Evolutionary conservation across 495 filamentous ascomycete species (phyloP).

Genomic region (Annulohypoxylon nitens): DNA sequence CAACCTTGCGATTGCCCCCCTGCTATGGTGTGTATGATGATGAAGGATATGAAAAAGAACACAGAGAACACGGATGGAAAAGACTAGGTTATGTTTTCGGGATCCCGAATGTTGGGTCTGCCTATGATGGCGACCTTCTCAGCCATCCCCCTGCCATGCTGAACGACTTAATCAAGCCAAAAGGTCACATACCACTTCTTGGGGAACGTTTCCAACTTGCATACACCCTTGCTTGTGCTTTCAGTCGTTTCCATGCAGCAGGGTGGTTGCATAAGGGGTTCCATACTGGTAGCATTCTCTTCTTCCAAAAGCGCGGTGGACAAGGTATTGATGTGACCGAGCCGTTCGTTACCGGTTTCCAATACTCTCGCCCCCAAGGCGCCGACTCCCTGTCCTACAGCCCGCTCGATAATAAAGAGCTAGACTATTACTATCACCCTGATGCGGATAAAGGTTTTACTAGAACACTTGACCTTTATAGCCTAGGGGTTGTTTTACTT

Average conservation of each 20-base stretch:
- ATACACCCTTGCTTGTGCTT: not conserved
- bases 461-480: conserved; percentile 8
- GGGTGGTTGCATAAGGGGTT: conserved; percentile 2
- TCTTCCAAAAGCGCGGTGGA: not conserved
- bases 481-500: conserved; percentile 4
- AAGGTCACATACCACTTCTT: not conserved
- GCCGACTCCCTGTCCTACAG: not conserved
- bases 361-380: not conserved
- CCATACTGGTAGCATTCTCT: conserved; percentile 1
- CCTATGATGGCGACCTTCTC: conserved; percentile 1
- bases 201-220: not conserved
- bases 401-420: not conserved
- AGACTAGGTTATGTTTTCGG: conserved; percentile 10
- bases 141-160: not conserved
- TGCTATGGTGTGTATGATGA: conserved; percentile 7
- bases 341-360: not conserved
- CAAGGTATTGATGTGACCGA: conserved; percentile 3
- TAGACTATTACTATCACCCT: not conserved
- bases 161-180: not conserved
- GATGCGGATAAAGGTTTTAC: not conserved
- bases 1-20: not conserved
- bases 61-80: not conserved
- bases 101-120: not conserved
- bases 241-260: not conserved
- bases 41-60: not conserved